phyloP scores from a whole-genome alignment of 1,284 basidiomycete species.

The Puccinia hordei region DNA sequence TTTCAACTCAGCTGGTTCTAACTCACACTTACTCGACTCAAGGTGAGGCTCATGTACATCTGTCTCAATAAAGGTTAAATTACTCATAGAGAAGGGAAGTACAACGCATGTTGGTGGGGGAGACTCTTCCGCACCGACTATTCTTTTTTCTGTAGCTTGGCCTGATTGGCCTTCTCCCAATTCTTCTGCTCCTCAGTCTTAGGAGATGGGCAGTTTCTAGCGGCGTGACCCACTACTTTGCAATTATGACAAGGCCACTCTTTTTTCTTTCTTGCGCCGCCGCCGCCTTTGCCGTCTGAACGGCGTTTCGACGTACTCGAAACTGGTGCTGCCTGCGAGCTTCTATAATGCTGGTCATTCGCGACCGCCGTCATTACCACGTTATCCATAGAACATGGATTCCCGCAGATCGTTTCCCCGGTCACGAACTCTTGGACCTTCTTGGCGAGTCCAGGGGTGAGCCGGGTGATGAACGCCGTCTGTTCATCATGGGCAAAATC shows the following conservation, averaged over 20 bases:
- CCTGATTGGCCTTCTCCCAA: not conserved
- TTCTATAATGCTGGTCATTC: not conserved
- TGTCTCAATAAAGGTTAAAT: not conserved
- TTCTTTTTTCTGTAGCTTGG: not conserved
- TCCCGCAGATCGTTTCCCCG: not conserved
- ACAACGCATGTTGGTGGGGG: not conserved
- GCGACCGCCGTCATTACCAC: not conserved
- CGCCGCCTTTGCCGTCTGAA: not conserved
- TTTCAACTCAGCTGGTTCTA: not conserved
- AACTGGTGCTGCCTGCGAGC: not conserved
- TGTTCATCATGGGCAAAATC: not conserved
- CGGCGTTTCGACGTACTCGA: not conserved
- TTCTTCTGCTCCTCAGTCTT: not conserved
- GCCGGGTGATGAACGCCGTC: not conserved
- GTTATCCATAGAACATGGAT: not conserved
- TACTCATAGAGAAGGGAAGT: not conserved
- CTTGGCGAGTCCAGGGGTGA: not conserved
- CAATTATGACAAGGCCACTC: not conserved
- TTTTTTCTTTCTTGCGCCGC: not conserved
- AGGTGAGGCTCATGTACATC: not conserved
- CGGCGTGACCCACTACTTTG: not conserved
- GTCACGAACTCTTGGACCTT: not conserved
- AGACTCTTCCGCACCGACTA: constrained; percentile 3
- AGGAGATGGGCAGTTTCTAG: not conserved
- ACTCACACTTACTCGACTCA: not conserved